Base-by-base conservation (phyloP, 805 yeast genomes). In the Candida palmyrensis region DNA sequence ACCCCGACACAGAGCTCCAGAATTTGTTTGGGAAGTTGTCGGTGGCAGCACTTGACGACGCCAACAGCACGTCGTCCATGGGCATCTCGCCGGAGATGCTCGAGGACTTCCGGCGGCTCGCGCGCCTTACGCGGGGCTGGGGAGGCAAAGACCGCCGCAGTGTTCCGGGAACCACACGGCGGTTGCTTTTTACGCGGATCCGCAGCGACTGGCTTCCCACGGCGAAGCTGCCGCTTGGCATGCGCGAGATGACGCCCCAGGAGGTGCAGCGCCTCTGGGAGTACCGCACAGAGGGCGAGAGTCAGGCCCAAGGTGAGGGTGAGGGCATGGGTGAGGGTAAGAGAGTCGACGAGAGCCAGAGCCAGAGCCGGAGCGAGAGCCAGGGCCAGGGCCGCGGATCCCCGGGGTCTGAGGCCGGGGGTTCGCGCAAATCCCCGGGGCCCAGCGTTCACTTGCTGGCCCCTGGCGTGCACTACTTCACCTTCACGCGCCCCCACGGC, bases 121-220 rank as follows among this genome's bases (percentile, higher is more conserved):
- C 75, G 6, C 63, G 70, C 35, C 51, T 72, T n/a, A 76, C 84
- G 1, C 68, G 84, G 45, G 88, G 87, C 16, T 86, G 95, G 95
- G 82, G 87, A 28, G 95, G 95, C 0, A 73, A 75, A 41, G 94
- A 85, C 47, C 75, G 79, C 40, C 58, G 82, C 30, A 61, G 76
- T 5, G 74, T 84, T 3, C 96, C 96, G 0, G 90, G 90, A 18
- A 75, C 85, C 1, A 57, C 76, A 0, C 68, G 87, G 41, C 82
- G 82, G 44, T 58, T 86, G 30, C 62, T 73, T 9, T 61, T 87
- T 39, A 78, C 94, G 0, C 79, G 79, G 46, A 76, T 86, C 28
- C 73, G 82, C 49, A 88, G 82, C 39, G 89, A 83, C 49, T 85
- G 89, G 85, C 49, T 83, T 6, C 95, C 95, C 1, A 75, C 85